A percentile compares a stretch with the other conserved stretches of the same genome.
phyloP scores from a whole-genome alignment of 2,329 filamentous ascomycete genomes.

The Talaromyces sp. region DNA sequence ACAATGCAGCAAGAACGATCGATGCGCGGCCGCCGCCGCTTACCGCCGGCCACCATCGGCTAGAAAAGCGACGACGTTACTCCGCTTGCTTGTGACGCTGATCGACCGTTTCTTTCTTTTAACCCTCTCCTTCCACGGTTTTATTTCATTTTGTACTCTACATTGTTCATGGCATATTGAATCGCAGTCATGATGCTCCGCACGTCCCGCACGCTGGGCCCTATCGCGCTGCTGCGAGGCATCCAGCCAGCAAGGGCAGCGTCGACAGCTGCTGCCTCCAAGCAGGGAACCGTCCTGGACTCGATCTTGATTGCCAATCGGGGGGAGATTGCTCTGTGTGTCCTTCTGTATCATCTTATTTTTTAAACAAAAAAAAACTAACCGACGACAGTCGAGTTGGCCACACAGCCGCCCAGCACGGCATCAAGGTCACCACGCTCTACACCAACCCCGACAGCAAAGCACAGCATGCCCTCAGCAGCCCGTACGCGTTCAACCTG shows the following conservation, averaged over 20 bases:
- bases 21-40: neutral
- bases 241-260: neutral
- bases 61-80: constrained; percentile 24
- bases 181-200: neutral
- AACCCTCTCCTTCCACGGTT: neutral
- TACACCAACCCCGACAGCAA: constrained; percentile 88
- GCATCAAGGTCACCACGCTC: constrained; percentile 87
- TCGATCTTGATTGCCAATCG: constrained; percentile 95
- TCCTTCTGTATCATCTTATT: neutral
- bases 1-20: neutral
- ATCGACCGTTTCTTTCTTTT: neutral
- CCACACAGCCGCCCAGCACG: constrained; percentile 77
- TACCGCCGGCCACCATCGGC: neutral
- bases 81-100: neutral
- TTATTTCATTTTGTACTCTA: neutral
- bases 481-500: constrained; percentile 76
- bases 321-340: constrained; percentile 82
- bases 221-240: constrained; percentile 4
- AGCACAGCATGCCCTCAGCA: constrained; percentile 82
- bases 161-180: neutral
- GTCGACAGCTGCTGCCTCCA: constrained; percentile 1
- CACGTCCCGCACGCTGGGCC: neutral
- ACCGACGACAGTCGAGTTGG: constrained; percentile 61
- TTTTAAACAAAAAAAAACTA: constrained; percentile 8
- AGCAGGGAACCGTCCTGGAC: constrained; percentile 38